phyloP scores from a whole-genome alignment of 2,329 filamentous ascomycete genomes.

The Colletotrichum eleusines region DNA sequence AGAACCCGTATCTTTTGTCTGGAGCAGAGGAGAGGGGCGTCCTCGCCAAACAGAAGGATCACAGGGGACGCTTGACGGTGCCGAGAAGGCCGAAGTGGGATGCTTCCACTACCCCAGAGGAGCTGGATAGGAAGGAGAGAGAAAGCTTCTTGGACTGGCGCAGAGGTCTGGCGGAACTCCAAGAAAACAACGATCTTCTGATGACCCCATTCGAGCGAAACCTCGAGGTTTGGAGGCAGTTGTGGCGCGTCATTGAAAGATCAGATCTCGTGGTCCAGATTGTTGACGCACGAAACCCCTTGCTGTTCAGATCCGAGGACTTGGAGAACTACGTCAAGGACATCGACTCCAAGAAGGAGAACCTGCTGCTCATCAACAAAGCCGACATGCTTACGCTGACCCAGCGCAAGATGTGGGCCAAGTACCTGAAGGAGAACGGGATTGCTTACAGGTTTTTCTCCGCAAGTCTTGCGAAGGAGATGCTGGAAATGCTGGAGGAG shows the following conservation, averaged over 20 bases:
- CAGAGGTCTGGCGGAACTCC: slow-evolving; percentile 88
- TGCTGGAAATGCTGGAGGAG: slow-evolving; percentile 76
- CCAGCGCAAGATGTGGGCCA: slow-evolving; percentile 87
- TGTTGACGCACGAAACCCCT: slow-evolving; percentile 94
- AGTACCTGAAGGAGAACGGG: slow-evolving; percentile 82
- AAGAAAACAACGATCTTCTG: slow-evolving; percentile 92
- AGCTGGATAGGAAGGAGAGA: slow-evolving; percentile 84
- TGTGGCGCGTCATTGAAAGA: slow-evolving; percentile 98
- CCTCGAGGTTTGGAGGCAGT: slow-evolving; percentile 95
- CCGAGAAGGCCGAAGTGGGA: slow-evolving; percentile 93
- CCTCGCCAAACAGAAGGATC: slow-evolving; percentile 84
- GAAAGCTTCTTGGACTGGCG: slow-evolving; percentile 89
- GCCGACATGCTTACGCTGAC: slow-evolving; percentile 96
- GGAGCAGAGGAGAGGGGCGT: slow-evolving; percentile 84
- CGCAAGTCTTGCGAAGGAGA: slow-evolving; percentile 88
- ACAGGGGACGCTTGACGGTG: slow-evolving; percentile 84
- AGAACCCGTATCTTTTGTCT: slow-evolving; percentile 92
- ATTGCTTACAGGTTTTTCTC: slow-evolving; percentile 98
- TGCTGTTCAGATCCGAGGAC: slow-evolving; percentile 95
- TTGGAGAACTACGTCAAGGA: slow-evolving; percentile 95
- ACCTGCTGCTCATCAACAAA: slow-evolving; percentile 95
- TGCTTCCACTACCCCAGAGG: slow-evolving; percentile 81
- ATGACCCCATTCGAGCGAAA: slow-evolving; percentile 99
- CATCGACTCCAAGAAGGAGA: slow-evolving; percentile 88
- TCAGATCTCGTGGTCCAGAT: slow-evolving; percentile 98